Evolutionary conservation across 2,329 filamentous ascomycete species (phyloP).

Genomic region (Xylariaceae sp.): DNA sequence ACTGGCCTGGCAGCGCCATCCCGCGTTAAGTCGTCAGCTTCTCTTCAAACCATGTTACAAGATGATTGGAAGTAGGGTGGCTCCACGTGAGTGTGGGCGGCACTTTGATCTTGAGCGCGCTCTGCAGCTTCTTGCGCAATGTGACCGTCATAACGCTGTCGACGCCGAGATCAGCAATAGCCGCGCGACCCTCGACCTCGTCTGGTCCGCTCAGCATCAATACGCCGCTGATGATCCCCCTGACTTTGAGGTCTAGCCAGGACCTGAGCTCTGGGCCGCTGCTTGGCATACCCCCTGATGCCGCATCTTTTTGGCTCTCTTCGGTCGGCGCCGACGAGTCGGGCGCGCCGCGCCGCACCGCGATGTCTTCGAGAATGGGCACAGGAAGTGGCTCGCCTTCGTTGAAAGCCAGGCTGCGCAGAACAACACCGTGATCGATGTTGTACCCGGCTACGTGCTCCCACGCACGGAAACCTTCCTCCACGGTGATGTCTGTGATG

Average conservation of each 20-base stretch:
- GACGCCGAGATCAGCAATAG: constrained; percentile 48
- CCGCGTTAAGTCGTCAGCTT: constrained; percentile 31
- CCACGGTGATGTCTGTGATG: constrained; percentile 49
- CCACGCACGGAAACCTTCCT: constrained; percentile 53
- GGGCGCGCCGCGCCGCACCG: constrained; percentile 15
- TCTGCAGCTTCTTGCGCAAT: constrained; percentile 46
- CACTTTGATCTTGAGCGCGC: constrained; percentile 43
- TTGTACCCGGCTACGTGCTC: constrained; percentile 45
- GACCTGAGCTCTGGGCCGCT: constrained; percentile 39
- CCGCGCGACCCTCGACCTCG: constrained; percentile 44
- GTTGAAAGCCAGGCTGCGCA: constrained; percentile 42
- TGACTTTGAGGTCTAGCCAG: constrained; percentile 42
- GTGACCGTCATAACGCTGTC: constrained; percentile 50
- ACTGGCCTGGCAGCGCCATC: too few species aligned
- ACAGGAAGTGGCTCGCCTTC: constrained; percentile 39
- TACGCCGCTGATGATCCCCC: constrained; percentile 43
- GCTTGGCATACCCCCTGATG: constrained; percentile 14
- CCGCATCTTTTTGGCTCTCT: constrained; percentile 2
- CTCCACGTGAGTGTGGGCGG: constrained; percentile 51
- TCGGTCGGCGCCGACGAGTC: neutral
- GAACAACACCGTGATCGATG: constrained; percentile 48
- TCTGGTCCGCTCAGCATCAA: constrained; percentile 41
- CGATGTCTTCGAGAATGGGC: constrained; percentile 41
- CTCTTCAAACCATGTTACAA: constrained; percentile 46
- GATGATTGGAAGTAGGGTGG: constrained; percentile 47